These are phyloP conservation scores for Dryas octopetala DNA, from an alignment of 306 rosid species.

Conservation along the genomic window DNA sequence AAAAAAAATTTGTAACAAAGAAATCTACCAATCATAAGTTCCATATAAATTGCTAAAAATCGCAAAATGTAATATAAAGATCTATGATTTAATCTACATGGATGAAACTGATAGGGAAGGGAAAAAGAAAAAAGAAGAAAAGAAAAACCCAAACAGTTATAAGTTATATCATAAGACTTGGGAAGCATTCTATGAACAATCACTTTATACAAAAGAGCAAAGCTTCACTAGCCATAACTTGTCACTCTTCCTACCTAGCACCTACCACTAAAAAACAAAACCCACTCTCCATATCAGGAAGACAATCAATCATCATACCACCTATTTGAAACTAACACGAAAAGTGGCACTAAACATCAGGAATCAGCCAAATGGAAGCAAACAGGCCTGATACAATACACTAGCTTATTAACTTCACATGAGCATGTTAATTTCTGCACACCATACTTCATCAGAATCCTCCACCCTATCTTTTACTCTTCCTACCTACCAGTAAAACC, in stretches of 20 bases:
- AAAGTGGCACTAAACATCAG: constrained; percentile 15
- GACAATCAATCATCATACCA: constrained; percentile 25
- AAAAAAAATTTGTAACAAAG: too few species aligned
- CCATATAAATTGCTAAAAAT: too few species aligned
- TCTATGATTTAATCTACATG: too few species aligned
- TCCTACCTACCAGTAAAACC: neutral
- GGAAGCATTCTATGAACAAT: constrained; percentile 17
- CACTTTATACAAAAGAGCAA: constrained; percentile 22
- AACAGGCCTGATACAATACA: constrained; percentile 20
- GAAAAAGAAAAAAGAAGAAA: too few species aligned
- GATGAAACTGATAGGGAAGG: neutral
- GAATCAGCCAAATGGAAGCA: constrained; percentile 21
- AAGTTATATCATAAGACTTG: neutral
- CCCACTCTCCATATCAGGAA: constrained; percentile 28
- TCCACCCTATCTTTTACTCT: neutral
- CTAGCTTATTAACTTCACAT: constrained; percentile 33
- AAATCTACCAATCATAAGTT: too few species aligned
- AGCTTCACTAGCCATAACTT: constrained; percentile 17
- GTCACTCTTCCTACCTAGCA: constrained; percentile 22
- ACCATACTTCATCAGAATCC: constrained; percentile 29
- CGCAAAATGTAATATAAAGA: too few species aligned
- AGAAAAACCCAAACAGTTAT: neutral
- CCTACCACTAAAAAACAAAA: constrained; percentile 9
- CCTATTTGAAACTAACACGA: neutral
- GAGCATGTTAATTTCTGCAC: neutral